These are phyloP conservation scores for Clonostachys rosea DNA, from an alignment of 2,329 filamentous ascomycete genomes.

Conservation along the genomic window DNA sequence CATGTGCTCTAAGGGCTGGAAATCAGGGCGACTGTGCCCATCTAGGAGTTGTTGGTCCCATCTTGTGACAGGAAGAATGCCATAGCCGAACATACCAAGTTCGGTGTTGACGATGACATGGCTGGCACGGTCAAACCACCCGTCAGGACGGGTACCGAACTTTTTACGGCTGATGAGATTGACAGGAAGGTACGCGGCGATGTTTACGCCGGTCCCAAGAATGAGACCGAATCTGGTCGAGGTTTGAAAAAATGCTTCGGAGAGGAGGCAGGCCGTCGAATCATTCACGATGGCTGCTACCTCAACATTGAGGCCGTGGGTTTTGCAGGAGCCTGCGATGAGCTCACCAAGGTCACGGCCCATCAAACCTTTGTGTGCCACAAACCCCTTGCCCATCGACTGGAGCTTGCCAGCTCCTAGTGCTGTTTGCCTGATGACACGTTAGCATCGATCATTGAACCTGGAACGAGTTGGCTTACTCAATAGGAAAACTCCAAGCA, in stretches of 20 bases:
- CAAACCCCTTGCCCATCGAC: constrained; percentile 63
- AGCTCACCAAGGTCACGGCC: constrained; percentile 57
- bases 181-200: constrained; percentile 59
- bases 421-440: constrained; percentile 53
- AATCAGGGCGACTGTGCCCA: constrained; percentile 49
- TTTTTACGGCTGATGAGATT: constrained; percentile 48
- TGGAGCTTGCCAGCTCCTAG: constrained; percentile 53
- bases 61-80: constrained; percentile 52
- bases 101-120: constrained; percentile 66
- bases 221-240: constrained; percentile 61
- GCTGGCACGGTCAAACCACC: constrained; percentile 53
- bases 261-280: constrained; percentile 61
- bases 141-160: constrained; percentile 47
- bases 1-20: constrained; percentile 59
- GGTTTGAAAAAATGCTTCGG: constrained; percentile 54
- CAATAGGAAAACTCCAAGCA: constrained; percentile 67
- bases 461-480: constrained; percentile 37
- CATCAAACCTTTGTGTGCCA: constrained; percentile 50
- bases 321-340: constrained; percentile 47
- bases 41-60: constrained; percentile 54
- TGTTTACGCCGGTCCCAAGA: constrained; percentile 63
- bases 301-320: constrained; percentile 45
- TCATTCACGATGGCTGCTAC: constrained; percentile 63
- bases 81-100: constrained; percentile 60
- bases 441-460: constrained; percentile 11